These are phyloP conservation scores for Hyaloperonospora arabidopsidis DNA, from an alignment of 352 stramenopile species.

Conservation along the genomic window DNA sequence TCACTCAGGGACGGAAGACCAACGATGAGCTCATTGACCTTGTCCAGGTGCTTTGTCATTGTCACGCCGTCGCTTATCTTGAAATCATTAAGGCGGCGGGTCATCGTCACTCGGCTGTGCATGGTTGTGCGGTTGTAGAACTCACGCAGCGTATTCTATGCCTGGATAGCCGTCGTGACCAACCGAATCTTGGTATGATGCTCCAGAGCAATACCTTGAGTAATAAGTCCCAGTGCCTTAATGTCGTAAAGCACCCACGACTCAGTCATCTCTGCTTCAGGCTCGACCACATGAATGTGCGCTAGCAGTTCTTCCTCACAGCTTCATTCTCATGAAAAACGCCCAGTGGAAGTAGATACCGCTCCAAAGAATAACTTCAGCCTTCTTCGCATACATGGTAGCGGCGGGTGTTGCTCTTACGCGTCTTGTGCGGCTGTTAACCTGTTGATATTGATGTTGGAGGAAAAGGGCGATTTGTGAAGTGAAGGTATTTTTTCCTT, in stretches of 20 bases:
- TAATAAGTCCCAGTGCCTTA: neutral
- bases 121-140: neutral
- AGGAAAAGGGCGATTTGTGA: too few relatives aligned
- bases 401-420: neutral
- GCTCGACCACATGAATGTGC: neutral
- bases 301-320: neutral
- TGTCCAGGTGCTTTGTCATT: neutral
- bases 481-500: too few relatives aligned
- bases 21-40: neutral
- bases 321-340: neutral
- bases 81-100: neutral
- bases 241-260: neutral
- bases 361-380: neutral
- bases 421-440: neutral
- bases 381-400: neutral
- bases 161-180: neutral
- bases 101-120: neutral
- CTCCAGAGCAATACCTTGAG: neutral
- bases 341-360: neutral
- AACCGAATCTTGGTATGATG: neutral
- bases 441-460: neutral
- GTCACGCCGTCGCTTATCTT: neutral
- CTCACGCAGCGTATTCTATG: neutral
- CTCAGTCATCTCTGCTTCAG: neutral
- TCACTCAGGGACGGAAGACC: neutral